A percentile compares a stretch with the other conserved stretches of the same genome.
phyloP scores from a whole-genome alignment of 306 rosid genomes.

The Sesbania bispinosa region DNA sequence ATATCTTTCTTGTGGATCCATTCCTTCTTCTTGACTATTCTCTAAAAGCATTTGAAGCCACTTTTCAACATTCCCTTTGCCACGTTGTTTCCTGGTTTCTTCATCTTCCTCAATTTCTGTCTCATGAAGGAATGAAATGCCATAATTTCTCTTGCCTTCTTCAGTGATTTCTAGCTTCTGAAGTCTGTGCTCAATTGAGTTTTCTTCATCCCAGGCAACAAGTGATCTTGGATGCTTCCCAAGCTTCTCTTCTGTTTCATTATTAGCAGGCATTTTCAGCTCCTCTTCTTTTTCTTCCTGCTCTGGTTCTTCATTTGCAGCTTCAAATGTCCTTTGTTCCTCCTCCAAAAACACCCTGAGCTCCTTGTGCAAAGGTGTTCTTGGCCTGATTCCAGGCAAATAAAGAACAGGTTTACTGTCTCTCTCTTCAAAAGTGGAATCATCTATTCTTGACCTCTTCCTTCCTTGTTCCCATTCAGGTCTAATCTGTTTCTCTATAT shows the following conservation, averaged over 20 bases:
- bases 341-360: slow-evolving; percentile 83
- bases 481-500: slow-evolving; percentile 74
- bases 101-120: slow-evolving; percentile 69
- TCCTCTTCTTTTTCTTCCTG: slow-evolving; percentile 36
- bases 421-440: slow-evolving; percentile 47
- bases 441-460: slow-evolving; percentile 80
- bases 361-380: slow-evolving; percentile 73
- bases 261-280: slow-evolving; percentile 24
- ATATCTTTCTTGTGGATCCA: slow-evolving; percentile 32
- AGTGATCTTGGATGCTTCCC: slow-evolving; percentile 36
- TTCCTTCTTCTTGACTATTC: slow-evolving; percentile 39
- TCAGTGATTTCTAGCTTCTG: slow-evolving; percentile 46
- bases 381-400: slow-evolving; percentile 57
- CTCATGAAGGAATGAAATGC: slow-evolving; percentile 33
- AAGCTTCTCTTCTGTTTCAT: slow-evolving; percentile 27
- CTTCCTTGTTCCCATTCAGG: slow-evolving; percentile 79
- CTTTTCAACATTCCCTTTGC: slow-evolving; percentile 82
- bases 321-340: slow-evolving; percentile 69
- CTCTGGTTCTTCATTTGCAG: slow-evolving; percentile 42
- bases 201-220: slow-evolving; percentile 48
- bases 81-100: slow-evolving; percentile 63
- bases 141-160: slow-evolving; percentile 30
- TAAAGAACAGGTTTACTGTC: slow-evolving; percentile 43
- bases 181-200: slow-evolving; percentile 39
- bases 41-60: slow-evolving; percentile 90